A percentile compares a stretch with the other conserved stretches of the same genome.
Conservation (phyloP, 768 basidiomycete genomes). For the Calocybe cyanea region DNA sequence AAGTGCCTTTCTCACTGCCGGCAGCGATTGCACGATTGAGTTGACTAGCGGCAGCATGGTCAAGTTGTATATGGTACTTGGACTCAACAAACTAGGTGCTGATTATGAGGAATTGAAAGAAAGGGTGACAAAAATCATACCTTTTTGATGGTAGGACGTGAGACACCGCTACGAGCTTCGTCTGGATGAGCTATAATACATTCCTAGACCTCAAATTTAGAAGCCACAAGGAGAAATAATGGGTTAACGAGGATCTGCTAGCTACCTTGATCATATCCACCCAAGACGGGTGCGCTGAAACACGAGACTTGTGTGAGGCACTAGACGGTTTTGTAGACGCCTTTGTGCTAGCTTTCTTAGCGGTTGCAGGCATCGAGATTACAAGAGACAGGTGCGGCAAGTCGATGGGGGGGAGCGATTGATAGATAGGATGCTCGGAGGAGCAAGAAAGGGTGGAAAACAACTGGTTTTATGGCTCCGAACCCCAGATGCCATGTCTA, state of each 20-base stretch:
- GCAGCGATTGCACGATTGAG: conserved; percentile 76
- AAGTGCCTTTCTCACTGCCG: conserved; percentile 45
- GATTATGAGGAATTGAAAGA: conserved; percentile 11
- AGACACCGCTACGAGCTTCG: conserved; percentile 73
- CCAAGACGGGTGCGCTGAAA: conserved; percentile 60
- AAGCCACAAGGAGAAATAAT: conserved; percentile 10
- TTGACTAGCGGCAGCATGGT: conserved; percentile 67
- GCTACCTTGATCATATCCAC: conserved; percentile 78
- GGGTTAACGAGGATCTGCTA: conserved; percentile 3
- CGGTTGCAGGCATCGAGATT: conserved; percentile 19
- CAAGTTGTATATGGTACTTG: conserved; percentile 77
- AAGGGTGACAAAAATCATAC: conserved; percentile 26
- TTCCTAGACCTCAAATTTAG: conserved; percentile 37
- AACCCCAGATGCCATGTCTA: conserved; percentile 17
- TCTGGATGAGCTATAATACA: conserved; percentile 71
- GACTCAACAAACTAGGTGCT: conserved; percentile 68
- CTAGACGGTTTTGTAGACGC: conserved; percentile 29
- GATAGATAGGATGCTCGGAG: conserved; percentile 4
- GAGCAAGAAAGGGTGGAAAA: conserved; percentile 21
- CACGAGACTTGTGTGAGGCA: conserved; percentile 31
- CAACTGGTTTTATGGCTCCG: conserved; percentile 19
- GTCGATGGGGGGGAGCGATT: conserved; percentile 2
- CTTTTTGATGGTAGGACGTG: conserved; percentile 81
- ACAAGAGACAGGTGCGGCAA: background rate
- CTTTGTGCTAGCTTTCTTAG: conserved; percentile 38